Percentiles rank a stretch among this genome's conserved stretches.
Conservation (phyloP, 306 rosid species). For the Rosa multiflora region DNA sequence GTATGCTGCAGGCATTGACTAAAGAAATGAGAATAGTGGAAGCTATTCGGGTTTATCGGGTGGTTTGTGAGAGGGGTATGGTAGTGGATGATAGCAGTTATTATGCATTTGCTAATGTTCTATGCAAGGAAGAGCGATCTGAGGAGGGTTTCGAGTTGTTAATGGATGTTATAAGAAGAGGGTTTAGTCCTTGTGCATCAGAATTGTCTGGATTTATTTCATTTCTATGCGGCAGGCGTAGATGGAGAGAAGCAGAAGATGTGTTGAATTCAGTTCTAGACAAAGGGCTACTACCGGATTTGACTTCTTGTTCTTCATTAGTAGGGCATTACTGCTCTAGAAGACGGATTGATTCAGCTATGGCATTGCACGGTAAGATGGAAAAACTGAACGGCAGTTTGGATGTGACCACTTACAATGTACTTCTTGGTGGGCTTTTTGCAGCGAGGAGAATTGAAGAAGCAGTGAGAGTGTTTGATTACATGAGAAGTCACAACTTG, state of each 20-base stretch:
- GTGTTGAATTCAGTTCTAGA: constrained; percentile 31
- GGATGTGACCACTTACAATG: constrained; percentile 37
- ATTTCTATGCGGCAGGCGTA: constrained; percentile 27
- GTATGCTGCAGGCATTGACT: constrained; percentile 32
- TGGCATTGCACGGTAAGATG: constrained; percentile 43
- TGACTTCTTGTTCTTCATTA: constrained; percentile 31
- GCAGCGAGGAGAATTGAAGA: constrained; percentile 34
- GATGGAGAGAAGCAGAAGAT: constrained; percentile 47
- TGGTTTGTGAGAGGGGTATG: constrained; percentile 32
- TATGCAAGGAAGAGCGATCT: constrained; percentile 28
- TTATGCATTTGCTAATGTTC: constrained; percentile 29
- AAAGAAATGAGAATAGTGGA: constrained; percentile 28
- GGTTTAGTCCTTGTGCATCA: constrained; percentile 30
- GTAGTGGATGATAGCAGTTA: constrained; percentile 25
- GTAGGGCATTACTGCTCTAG: constrained; percentile 37
- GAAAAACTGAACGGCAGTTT: constrained; percentile 28
- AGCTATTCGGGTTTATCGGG: constrained; percentile 27
- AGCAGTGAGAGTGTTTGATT: constrained; percentile 37
- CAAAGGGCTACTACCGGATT: constrained; percentile 37
- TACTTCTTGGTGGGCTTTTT: constrained; percentile 34
- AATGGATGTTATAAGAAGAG: constrained; percentile 40
- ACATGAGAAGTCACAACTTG: constrained; percentile 25
- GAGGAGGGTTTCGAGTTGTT: constrained; percentile 34
- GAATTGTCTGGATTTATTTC: constrained; percentile 33
- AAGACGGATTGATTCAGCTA: constrained; percentile 34